Evolutionary conservation across 192 early-diverging fungal genomes (phyloP), one percentile per base, ranked within the genome.

Genomic region (Linnemannia exigua): DNA sequence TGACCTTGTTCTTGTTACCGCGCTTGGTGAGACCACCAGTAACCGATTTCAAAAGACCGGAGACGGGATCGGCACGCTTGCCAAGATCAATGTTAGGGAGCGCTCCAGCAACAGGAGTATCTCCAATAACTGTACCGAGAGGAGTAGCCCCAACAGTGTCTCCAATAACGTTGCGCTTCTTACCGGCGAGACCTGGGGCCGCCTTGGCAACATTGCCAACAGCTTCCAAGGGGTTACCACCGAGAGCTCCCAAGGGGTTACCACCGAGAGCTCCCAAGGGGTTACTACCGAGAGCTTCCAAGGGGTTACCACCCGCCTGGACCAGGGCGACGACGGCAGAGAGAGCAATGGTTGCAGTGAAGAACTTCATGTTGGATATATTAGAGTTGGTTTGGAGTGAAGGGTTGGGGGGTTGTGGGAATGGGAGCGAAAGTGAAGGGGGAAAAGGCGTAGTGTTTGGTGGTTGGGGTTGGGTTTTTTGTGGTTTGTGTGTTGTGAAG

Each of bases 311-410:
- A 15, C 28, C 58, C 1, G 58, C 58, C 25, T 63, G 33, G 52
- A 50, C 50, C 52, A 76, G 61, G 20, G 80, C 80, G 25, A 66
- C 67, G 36, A 76, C 54, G 52, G 69, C 68, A 36, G 68, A 75
- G 46, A 82, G 67, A 22, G 80, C 80, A 72, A 82, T 22, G 80
- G 76, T 67, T 37, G 36, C 75, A 25, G 69, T 50, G 15, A 74
- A 76, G 69, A 76, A 35, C 72, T 82, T 82, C 80, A 82, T 82
- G 41, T 63, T 80, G 68, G 37, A 46, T n/a, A 63, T 28, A 11
- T 28, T n/a, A 14, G 58, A 1, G 11, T 63, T n/a, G 58, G 52
- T 20, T 58, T n/a, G 41, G 58, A 31, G 58, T 63, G 14, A 63
- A 31, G 58, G 58, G 28, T 63, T 54, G 25, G 52, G 28, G 25